phyloP scores from a whole-genome alignment of 495 filamentous ascomycete species.

The Xylaria flabelliformis region DNA sequence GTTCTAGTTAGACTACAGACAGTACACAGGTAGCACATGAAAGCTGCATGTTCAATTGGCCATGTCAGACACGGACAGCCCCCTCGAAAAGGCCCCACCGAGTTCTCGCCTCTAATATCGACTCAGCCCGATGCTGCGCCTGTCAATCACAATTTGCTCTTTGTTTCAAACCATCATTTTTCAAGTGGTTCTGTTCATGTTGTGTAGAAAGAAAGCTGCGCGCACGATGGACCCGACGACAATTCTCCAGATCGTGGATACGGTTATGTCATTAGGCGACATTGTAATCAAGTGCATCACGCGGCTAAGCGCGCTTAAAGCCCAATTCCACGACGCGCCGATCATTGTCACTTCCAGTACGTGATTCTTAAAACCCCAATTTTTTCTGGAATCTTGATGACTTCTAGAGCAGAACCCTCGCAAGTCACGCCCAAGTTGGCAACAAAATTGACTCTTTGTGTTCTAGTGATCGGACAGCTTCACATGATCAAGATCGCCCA shows the following conservation, averaged over 20 bases:
- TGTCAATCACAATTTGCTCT: neutral
- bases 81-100: neutral
- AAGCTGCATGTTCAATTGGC: no score
- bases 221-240: slow-evolving; percentile 14
- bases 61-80: no score
- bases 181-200: neutral
- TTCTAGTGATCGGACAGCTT: slow-evolving; percentile 16
- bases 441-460: neutral
- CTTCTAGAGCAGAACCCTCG: neutral
- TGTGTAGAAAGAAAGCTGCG: neutral
- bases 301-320: slow-evolving; percentile 8
- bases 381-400: neutral
- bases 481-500: slow-evolving; percentile 13
- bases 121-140: slow-evolving; percentile 7
- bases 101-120: neutral
- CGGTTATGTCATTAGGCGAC: slow-evolving; percentile 7
- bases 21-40: no score
- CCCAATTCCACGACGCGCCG: slow-evolving; percentile 16
- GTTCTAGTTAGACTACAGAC: no score
- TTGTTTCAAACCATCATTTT: no score
- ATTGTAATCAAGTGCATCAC: slow-evolving; percentile 17
- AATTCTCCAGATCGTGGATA: slow-evolving; percentile 14
- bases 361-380: neutral
- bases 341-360: slow-evolving; percentile 15
- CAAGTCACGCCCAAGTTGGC: neutral